Evolutionary conservation across 208 protist species (phyloP).

Genomic region (Naegleria lovaniensis): DNA sequence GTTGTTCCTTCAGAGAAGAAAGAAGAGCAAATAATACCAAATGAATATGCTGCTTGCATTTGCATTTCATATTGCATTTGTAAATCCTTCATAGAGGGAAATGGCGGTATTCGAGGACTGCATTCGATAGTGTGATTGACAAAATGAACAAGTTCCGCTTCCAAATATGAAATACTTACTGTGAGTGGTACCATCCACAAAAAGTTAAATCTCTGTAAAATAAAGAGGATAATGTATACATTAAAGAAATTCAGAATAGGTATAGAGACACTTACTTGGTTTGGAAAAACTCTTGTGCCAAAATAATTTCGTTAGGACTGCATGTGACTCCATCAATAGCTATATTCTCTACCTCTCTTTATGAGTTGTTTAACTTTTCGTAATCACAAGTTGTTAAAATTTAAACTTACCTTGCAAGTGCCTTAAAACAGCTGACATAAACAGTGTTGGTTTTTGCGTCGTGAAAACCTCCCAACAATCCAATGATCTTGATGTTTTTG

Average conservation of each 20-base stretch:
- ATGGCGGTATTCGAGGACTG: constrained; percentile 5
- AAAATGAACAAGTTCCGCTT: too few species aligned
- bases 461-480: not conserved
- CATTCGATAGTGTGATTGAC: too few species aligned
- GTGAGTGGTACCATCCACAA: constrained; percentile 19
- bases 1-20: not conserved
- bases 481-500: not conserved
- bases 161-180: not conserved
- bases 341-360: constrained; percentile 2
- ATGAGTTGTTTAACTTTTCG: too few species aligned
- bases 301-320: not conserved
- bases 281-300: not conserved
- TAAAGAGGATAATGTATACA: too few species aligned
- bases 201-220: not conserved
- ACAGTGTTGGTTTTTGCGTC: not conserved
- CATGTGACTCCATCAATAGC: constrained; percentile 21
- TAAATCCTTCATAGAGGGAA: constrained; percentile 18
- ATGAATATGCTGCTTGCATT: constrained; percentile 9
- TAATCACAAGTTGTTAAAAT: too few species aligned
- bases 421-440: not conserved
- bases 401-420: not conserved
- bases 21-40: constrained; percentile 21
- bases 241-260: too few species aligned
- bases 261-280: not conserved
- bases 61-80: constrained; percentile 24